A percentile compares a stretch with the other conserved stretches of the same genome.
phyloP scores from a whole-genome alignment of 495 filamentous ascomycete genomes.

The Annulohypoxylon stygium region DNA sequence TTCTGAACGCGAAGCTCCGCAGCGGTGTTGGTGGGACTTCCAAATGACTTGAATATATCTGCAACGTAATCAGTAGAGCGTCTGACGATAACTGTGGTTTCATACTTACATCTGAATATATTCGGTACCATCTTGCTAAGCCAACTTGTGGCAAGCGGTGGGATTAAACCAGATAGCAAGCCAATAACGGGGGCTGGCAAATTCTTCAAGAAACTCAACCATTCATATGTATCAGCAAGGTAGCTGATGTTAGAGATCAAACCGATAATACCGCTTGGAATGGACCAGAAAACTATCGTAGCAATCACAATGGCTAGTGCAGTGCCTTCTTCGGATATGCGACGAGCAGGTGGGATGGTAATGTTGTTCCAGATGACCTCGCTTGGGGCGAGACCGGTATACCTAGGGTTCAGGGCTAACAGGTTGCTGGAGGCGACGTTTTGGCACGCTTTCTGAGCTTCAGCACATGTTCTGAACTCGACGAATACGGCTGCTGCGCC shows the following conservation, averaged over 20 bases:
- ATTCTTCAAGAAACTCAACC: constrained; percentile 74
- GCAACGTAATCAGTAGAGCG: constrained; percentile 26
- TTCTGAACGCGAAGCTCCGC: constrained; percentile 85
- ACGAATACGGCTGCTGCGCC: constrained; percentile 74
- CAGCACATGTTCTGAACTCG: constrained; percentile 80
- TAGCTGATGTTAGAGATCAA: constrained; percentile 81
- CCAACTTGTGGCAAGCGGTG: constrained; percentile 77
- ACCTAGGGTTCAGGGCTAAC: constrained; percentile 86
- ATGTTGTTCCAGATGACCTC: constrained; percentile 90
- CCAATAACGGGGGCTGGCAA: constrained; percentile 75
- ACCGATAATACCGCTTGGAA: constrained; percentile 85
- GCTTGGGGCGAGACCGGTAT: constrained; percentile 79
- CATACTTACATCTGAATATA: constrained; percentile 74
- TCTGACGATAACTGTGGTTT: not conserved
- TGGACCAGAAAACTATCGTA: constrained; percentile 90
- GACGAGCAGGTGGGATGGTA: constrained; percentile 83
- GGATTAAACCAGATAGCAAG: constrained; percentile 83
- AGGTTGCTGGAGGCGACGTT: constrained; percentile 82
- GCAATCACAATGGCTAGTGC: constrained; percentile 74
- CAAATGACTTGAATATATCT: constrained; percentile 79
- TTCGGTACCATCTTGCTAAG: constrained; percentile 86
- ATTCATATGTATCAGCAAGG: constrained; percentile 71
- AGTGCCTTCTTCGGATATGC: constrained; percentile 74
- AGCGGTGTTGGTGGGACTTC: constrained; percentile 75
- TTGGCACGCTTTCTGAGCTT: constrained; percentile 86